Percentiles rank a stretch among this genome's conserved stretches.
Evolutionary conservation across 495 filamentous ascomycete species (phyloP).

Genomic region (Penicillium herquei): DNA sequence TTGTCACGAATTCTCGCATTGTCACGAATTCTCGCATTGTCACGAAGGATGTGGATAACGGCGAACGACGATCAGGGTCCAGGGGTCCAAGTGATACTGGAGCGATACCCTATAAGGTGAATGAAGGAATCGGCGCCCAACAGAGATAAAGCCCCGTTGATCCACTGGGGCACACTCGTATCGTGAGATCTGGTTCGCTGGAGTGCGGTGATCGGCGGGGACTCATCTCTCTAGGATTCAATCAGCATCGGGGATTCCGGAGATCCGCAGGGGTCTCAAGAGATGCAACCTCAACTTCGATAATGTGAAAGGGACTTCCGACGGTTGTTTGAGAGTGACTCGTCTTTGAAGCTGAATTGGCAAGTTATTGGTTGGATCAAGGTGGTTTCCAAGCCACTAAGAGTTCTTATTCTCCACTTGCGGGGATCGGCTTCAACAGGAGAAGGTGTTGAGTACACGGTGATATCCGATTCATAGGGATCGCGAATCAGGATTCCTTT

Average conservation of each 20-base stretch:
- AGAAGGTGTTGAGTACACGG: conserved; percentile 7
- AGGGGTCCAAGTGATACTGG: not conserved
- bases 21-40: too few species aligned
- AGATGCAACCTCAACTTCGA: conserved; percentile 23
- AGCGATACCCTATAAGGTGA: conserved; percentile 5
- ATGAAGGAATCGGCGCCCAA: conserved; percentile 1
- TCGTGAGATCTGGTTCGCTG: conserved; percentile 1
- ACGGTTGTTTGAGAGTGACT: conserved; percentile 1
- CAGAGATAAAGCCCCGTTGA: not conserved
- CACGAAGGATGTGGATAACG: not conserved
- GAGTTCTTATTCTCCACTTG: not conserved
- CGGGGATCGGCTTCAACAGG: not conserved
- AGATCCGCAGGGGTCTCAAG: conserved; percentile 17
- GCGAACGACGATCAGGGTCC: not conserved
- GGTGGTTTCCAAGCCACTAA: not conserved
- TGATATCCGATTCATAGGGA: conserved; percentile 19
- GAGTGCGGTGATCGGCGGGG: conserved; percentile 11
- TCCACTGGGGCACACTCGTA: not conserved
- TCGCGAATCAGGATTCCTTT: conserved; percentile 36
- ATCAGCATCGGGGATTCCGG: conserved; percentile 23
- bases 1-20: too few species aligned
- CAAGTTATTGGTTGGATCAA: not conserved
- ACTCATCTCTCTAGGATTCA: conserved; percentile 18
- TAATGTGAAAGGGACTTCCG: conserved; percentile 1
- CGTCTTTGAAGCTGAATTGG: not conserved